phyloP scores from a whole-genome alignment of 805 yeast species.

The Pichia manshurica region DNA sequence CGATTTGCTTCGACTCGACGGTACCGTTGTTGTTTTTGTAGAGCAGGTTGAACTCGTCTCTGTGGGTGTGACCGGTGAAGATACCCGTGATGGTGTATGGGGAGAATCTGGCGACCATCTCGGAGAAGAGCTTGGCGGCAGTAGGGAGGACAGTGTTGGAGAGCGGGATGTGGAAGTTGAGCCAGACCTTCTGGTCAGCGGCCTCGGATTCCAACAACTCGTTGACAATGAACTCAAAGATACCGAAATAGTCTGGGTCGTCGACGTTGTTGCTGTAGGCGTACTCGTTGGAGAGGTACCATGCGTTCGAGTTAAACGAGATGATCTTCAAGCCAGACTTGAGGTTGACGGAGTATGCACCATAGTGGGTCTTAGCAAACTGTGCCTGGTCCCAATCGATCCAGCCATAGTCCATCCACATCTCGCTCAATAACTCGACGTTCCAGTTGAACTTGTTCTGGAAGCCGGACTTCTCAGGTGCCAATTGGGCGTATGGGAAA shows the following conservation, averaged over 20 bases:
- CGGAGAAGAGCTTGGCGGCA: slow-evolving; percentile 48
- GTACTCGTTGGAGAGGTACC: slow-evolving; percentile 59
- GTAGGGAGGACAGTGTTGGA: slow-evolving; percentile 56
- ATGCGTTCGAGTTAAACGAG: slow-evolving; percentile 60
- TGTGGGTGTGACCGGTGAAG: slow-evolving; percentile 68
- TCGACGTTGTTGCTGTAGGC: slow-evolving; percentile 42
- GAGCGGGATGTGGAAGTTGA: slow-evolving; percentile 62
- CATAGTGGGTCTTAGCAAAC: slow-evolving; percentile 44
- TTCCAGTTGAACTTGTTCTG: slow-evolving; percentile 40
- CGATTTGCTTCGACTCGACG: slow-evolving; percentile 30
- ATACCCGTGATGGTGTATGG: slow-evolving; percentile 63
- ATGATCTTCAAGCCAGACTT: slow-evolving; percentile 52
- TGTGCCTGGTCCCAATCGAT: slow-evolving; percentile 30
- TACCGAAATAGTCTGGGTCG: slow-evolving; percentile 58
- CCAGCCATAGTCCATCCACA: slow-evolving; percentile 47
- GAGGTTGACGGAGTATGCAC: slow-evolving; percentile 56
- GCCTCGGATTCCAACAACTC: slow-evolving; percentile 56
- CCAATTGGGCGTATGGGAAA: slow-evolving; percentile 66
- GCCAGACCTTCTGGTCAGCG: slow-evolving; percentile 63
- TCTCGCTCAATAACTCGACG: slow-evolving; percentile 40
- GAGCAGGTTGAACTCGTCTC: slow-evolving; percentile 58
- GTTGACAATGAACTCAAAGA: slow-evolving; percentile 52
- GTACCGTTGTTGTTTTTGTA: slow-evolving; percentile 41
- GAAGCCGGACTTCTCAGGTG: slow-evolving; percentile 45
- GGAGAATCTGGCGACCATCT: slow-evolving; percentile 59